phyloP scores from a whole-genome alignment of 306 rosid genomes.

The Calophaca sinica region DNA sequence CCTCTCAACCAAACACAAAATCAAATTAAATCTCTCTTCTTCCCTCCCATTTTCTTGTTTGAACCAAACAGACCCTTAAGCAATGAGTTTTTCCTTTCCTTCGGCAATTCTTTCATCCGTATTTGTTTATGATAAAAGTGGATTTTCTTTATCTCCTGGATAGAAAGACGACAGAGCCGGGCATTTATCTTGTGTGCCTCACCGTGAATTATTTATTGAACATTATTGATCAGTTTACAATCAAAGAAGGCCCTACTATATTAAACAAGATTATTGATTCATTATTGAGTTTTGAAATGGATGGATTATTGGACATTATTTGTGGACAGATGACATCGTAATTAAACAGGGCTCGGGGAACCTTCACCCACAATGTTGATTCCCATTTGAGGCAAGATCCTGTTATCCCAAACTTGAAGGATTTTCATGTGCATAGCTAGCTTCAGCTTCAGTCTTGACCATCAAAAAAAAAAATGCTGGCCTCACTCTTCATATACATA shows the following conservation, averaged over 20 bases:
- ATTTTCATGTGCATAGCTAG: constrained; percentile 18
- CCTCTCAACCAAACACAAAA: too few species aligned
- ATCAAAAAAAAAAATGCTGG: too few species aligned
- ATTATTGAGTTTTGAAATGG: constrained; percentile 16
- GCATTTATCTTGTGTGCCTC: neutral
- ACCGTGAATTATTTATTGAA: neutral
- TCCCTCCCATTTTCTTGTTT: too few species aligned
- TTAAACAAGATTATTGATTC: neutral
- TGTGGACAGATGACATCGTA: constrained; percentile 3
- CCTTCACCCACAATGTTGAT: constrained; percentile 12
- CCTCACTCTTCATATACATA: neutral
- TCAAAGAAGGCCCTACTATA: neutral
- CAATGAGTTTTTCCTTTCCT: too few species aligned
- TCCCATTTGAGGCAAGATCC: constrained; percentile 24
- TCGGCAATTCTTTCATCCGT: too few species aligned
- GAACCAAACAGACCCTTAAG: too few species aligned
- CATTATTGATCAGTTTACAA: constrained; percentile 16
- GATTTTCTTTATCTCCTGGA: too few species aligned
- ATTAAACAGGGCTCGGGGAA: neutral
- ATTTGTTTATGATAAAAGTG: too few species aligned
- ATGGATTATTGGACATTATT: constrained; percentile 22
- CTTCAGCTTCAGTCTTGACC: too few species aligned
- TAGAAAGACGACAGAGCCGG: neutral
- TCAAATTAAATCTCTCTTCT: too few species aligned
- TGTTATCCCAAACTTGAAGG: constrained; percentile 27